Percentiles rank a stretch among this genome's conserved stretches.
Conservation (phyloP, 345 rosid species). For the Populus alba region DNA sequence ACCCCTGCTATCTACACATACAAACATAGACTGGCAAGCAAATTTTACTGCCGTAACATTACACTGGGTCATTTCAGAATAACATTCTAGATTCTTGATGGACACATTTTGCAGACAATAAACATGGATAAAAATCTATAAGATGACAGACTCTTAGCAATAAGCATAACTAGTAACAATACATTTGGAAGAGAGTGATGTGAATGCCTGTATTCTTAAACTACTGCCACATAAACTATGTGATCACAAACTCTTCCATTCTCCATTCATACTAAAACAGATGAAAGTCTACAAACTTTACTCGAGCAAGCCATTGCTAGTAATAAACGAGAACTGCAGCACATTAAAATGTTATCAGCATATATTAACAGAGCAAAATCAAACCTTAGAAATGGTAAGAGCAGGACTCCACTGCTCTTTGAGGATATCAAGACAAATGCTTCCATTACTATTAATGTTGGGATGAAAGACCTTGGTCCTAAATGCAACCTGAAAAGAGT, state of each 20-base stretch:
- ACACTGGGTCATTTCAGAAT: neutral
- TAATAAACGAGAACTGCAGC: neutral
- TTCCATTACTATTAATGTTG: slow-evolving; percentile 48
- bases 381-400: slow-evolving; percentile 47
- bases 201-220: neutral
- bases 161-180: neutral
- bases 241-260: neutral
- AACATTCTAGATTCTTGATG: neutral
- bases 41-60: neutral
- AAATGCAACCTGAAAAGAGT: slow-evolving; percentile 33
- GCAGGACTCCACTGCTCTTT: slow-evolving; percentile 56
- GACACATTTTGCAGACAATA: neutral
- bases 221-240: neutral
- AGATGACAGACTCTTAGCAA: neutral
- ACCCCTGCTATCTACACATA: neutral
- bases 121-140: neutral
- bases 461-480: slow-evolving; percentile 44
- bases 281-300: neutral
- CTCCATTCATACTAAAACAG: neutral
- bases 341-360: neutral
- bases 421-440: slow-evolving; percentile 45
- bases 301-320: neutral
- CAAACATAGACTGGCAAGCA: neutral
- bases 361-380: neutral
- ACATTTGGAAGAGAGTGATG: neutral